These are phyloP conservation scores for Neostapfia colusana DNA, from an alignment of 176 grass and related monocot genomes.

Conservation along the genomic window DNA sequence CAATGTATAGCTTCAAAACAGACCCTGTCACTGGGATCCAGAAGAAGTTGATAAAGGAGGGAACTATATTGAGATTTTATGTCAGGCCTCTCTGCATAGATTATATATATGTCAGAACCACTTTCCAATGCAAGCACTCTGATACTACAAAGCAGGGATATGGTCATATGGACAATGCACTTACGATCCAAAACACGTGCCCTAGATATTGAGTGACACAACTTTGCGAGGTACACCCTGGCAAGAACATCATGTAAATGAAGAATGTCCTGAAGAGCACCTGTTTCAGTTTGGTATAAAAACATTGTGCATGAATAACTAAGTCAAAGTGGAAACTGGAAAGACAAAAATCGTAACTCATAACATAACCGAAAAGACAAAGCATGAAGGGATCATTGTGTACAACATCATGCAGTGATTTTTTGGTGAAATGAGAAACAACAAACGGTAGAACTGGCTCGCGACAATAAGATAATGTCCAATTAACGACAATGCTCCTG, in stretches of 20 bases:
- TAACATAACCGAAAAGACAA: neutral
- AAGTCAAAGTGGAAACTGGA: constrained; percentile 24
- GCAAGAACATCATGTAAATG: constrained; percentile 99
- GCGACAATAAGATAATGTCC: constrained; percentile 5
- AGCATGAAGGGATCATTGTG: constrained; percentile 24
- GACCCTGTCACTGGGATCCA: constrained; percentile 98
- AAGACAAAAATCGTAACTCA: constrained; percentile 5
- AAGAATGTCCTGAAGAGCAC: constrained; percentile 96
- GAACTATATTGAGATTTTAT: constrained; percentile 88
- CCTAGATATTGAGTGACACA: constrained; percentile 93
- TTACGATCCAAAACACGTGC: constrained; percentile 87
- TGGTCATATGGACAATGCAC: constrained; percentile 37
- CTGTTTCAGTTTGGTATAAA: constrained; percentile 61
- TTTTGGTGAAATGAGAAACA: constrained; percentile 10
- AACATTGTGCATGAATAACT: constrained; percentile 45
- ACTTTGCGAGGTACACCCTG: constrained; percentile 90
- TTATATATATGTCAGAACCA: constrained; percentile 41
- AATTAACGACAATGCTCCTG: neutral
- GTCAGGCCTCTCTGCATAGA: constrained; percentile 88
- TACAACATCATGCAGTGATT: neutral
- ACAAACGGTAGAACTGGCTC: neutral
- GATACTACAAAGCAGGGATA: constrained; percentile 14
- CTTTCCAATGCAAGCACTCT: constrained; percentile 28
- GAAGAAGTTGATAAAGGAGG: constrained; percentile 97
- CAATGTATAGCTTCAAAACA: constrained; percentile 99